These are phyloP conservation scores for Trichosporon faecale DNA, from an alignment of 1,284 basidiomycete species.

Conservation along the genomic window DNA sequence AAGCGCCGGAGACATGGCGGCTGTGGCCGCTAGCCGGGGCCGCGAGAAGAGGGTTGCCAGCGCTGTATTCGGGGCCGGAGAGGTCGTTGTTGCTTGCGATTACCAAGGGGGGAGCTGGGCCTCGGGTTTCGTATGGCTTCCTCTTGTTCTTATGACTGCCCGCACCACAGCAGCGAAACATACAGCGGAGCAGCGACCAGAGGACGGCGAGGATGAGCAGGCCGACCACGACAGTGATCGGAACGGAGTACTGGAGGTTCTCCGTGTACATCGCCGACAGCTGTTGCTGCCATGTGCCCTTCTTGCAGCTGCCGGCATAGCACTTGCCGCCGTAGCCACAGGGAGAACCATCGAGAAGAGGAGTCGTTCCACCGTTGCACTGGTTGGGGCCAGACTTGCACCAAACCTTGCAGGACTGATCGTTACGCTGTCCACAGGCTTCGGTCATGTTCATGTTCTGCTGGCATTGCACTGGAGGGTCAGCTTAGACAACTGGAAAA, in stretches of 20 bases:
- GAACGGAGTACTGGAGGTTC: slow-evolving; percentile 76
- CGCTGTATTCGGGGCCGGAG: slow-evolving; percentile 4
- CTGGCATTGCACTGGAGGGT: slow-evolving; percentile 67
- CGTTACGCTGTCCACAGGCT: slow-evolving; percentile 65
- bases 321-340: slow-evolving; percentile 80
- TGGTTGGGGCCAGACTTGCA: slow-evolving; percentile 61
- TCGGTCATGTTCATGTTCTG: slow-evolving; percentile 63
- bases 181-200: slow-evolving; percentile 15
- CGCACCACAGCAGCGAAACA: slow-evolving; percentile 12
- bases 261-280: slow-evolving; percentile 67
- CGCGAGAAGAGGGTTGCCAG: background rate
- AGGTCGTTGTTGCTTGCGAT: slow-evolving; percentile 8
- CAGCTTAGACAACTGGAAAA: background rate
- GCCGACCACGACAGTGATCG: slow-evolving; percentile 69
- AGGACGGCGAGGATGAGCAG: slow-evolving; percentile 53
- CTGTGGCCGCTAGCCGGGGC: background rate
- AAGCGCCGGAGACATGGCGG: background rate
- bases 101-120: background rate
- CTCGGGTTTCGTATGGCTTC: slow-evolving; percentile 2
- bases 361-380: slow-evolving; percentile 72
- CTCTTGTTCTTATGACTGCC: background rate
- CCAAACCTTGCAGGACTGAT: slow-evolving; percentile 70
- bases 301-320: slow-evolving; percentile 62
- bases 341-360: slow-evolving; percentile 77
- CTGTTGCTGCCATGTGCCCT: slow-evolving; percentile 63